Base-by-base conservation (phyloP, 2,329 filamentous ascomycete genomes). In the Aspergillus sp. region DNA sequence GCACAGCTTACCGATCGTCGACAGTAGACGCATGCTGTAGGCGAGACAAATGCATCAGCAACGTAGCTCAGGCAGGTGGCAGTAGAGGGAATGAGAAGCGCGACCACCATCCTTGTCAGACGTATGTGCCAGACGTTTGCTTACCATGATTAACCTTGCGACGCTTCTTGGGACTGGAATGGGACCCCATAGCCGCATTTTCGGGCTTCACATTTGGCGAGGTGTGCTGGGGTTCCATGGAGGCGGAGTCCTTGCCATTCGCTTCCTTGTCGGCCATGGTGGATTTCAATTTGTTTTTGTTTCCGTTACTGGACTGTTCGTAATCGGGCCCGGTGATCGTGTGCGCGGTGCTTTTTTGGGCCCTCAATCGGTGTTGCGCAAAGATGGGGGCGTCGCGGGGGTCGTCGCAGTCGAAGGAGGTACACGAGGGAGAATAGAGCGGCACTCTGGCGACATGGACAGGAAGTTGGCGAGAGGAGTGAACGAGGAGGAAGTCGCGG, bases 71-170 rank as follows among this genome's bases (percentile, higher is more conserved):
- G 21, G 51, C 48, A 47, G 52, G 46, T 54, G 47, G 45, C 16
- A 53, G 53, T 40, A 53, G 53, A 57, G 53, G 57, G 54, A 47
- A 45, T 43, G 45, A 53, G 50, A 55, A 53, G 41, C 46, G 49
- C 56, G 55, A 51, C 50, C 49, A 54, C 45, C 44, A 64, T 60
- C 60, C 65, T 62, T 62, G 58, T 61, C 58, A 57, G 54, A 62
- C 60, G 59, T 54, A 56, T 62, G 50, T 56, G 58, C 54, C 57
- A 58, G 59, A 55, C 56, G 56, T 59, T 58, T 61, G 74, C 86
- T 77, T 84, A 92, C 89, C 89, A 77, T 93, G 89, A 78, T 91
- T 92, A 63, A 93, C 89, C 78, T 93, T 93, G 79, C 89, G 88
- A 76, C 89, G 83, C 81, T 91, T 92, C 78, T 90, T 92, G 45